These are phyloP conservation scores for Pseudodiploospora longispora DNA, from an alignment of 2,329 filamentous ascomycete species.

Conservation along the genomic window DNA sequence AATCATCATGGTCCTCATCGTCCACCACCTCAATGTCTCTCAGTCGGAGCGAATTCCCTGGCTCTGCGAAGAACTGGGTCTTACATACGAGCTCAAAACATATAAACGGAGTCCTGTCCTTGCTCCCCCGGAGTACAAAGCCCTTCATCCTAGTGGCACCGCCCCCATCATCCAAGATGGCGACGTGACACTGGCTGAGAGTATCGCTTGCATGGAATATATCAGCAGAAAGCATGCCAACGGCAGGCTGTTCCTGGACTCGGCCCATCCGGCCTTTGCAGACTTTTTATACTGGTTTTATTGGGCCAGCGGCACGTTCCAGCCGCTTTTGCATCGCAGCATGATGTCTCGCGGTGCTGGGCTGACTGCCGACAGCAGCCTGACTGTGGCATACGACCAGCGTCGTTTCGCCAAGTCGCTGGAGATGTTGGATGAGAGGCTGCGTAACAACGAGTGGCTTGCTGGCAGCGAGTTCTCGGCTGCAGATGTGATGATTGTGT, in stretches of 20 bases:
- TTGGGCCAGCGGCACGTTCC: constrained; percentile 41
- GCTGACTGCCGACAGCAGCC: constrained; percentile 15
- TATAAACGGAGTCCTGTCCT: constrained; percentile 22
- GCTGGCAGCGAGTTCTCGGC: constrained; percentile 54
- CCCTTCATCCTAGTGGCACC: constrained; percentile 41
- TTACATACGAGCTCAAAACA: constrained; percentile 34
- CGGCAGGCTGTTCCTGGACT: constrained; percentile 39
- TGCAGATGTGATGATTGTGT: constrained; percentile 58
- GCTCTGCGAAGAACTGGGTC: constrained; percentile 55
- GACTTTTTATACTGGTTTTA: constrained; percentile 61
- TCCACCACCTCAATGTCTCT: constrained; percentile 49
- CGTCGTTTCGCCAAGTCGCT: constrained; percentile 31
- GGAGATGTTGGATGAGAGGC: constrained; percentile 41
- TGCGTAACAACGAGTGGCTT: constrained; percentile 43
- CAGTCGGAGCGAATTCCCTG: constrained; percentile 58
- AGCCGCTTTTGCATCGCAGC: constrained; percentile 27
- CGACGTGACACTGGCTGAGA: constrained; percentile 48
- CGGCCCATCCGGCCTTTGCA: constrained; percentile 41
- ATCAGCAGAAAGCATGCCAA: constrained; percentile 45
- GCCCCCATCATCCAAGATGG: constrained; percentile 54
- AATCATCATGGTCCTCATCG: constrained; percentile 17
- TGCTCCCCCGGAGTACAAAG: constrained; percentile 30
- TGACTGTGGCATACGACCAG: constrained; percentile 18
- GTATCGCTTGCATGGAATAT: constrained; percentile 53
- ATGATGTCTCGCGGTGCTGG: constrained; percentile 22